Conservation (phyloP, 2,329 filamentous ascomycete genomes). For the Fusarium bactridioides region DNA sequence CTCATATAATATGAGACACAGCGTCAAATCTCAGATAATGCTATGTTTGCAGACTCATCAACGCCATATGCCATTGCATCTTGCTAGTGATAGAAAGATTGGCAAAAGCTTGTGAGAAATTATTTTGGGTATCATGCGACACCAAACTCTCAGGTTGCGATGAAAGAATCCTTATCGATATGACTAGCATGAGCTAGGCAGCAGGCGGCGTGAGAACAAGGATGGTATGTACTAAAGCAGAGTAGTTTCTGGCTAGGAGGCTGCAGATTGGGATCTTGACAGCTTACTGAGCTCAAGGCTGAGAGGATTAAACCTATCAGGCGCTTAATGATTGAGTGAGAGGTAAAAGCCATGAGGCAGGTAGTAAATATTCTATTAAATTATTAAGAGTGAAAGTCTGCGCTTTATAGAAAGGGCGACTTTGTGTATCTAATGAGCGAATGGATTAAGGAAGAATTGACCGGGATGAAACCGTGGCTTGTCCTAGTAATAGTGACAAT, state of each 20-base stretch:
- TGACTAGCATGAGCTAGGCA: background rate
- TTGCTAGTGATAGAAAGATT: background rate
- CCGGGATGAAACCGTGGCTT: too few species aligned
- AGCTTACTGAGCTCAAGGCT: background rate
- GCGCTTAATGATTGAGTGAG: accelerated
- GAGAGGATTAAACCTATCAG: background rate
- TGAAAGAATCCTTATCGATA: background rate
- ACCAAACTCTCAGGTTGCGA: background rate
- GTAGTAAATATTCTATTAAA: background rate
- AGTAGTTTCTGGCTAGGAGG: background rate
- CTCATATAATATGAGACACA: background rate
- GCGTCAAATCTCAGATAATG: background rate
- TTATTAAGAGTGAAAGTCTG: background rate
- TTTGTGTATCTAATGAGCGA: background rate
- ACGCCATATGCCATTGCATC: too few species aligned
- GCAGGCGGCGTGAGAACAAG: accelerated
- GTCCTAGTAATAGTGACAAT: background rate
- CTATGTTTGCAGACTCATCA: background rate
- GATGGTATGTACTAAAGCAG: background rate
- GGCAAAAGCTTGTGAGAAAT: background rate
- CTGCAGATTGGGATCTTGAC: background rate
- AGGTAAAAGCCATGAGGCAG: background rate
- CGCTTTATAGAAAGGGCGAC: background rate
- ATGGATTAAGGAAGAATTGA: background rate
- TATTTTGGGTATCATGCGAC: accelerated